These are phyloP conservation scores for Triglochin maritima DNA, from an alignment of 106 monocot genomes.

Conservation along the genomic window DNA sequence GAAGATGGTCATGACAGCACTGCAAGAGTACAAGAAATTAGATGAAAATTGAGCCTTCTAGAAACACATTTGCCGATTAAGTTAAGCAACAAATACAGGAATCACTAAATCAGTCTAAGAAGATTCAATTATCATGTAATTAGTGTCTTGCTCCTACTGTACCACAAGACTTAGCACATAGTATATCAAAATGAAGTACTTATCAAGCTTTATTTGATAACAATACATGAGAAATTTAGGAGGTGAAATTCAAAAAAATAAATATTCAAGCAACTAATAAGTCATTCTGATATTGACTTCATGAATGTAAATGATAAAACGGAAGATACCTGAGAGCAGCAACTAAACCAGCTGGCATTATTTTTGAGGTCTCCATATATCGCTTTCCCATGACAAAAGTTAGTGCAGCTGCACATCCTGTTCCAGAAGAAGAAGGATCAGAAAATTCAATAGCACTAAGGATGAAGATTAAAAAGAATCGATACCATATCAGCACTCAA, in stretches of 20 bases:
- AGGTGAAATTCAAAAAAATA: background rate
- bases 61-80: background rate
- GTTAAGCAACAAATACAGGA: background rate
- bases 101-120: background rate
- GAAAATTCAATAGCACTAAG: background rate
- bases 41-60: background rate
- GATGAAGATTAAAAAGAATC: too few species aligned
- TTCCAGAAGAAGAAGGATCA: slow-evolving; percentile 9
- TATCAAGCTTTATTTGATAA: background rate
- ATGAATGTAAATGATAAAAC: background rate
- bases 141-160: background rate
- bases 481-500: too few species aligned
- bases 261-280: background rate
- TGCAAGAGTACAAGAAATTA: slow-evolving; percentile 43
- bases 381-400: slow-evolving; percentile 81
- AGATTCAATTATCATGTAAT: background rate
- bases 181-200: background rate
- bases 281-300: background rate
- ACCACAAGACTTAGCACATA: background rate
- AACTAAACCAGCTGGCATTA: slow-evolving; percentile 85
- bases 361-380: slow-evolving; percentile 66
- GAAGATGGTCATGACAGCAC: slow-evolving; percentile 62
- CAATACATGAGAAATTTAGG: background rate
- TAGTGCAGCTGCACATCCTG: slow-evolving; percentile 60
- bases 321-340: slow-evolving; percentile 56